A percentile compares a stretch with the other conserved stretches of the same genome.
Evolutionary conservation across 352 stramenopile genomes (phyloP).

Genomic region (Globisporangium apiculatum): DNA sequence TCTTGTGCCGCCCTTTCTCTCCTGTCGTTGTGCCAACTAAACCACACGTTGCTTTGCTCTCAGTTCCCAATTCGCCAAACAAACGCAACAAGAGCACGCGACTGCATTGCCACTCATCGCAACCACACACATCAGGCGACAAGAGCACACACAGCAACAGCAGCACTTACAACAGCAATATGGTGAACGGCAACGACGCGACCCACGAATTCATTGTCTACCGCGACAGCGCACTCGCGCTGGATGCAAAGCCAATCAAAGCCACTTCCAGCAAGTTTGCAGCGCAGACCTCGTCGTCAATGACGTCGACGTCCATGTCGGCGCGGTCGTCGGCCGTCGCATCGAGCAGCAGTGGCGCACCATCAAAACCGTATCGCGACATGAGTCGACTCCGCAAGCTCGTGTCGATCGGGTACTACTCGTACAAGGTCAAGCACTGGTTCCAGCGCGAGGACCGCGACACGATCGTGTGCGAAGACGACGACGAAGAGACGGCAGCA

Average conservation of each 20-base stretch:
- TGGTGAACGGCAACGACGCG: background rate
- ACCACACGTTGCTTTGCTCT: no score
- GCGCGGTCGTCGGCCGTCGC: constrained; percentile 1
- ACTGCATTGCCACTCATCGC: no score
- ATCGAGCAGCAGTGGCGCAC: background rate
- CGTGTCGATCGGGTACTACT: constrained; percentile 52
- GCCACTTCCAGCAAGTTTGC: no score
- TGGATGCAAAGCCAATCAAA: no score
- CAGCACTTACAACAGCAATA: background rate
- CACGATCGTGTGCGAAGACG: constrained; percentile 50
- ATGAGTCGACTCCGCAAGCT: constrained; percentile 42
- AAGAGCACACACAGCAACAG: no score
- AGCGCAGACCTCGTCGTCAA: background rate
- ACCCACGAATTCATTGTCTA: background rate
- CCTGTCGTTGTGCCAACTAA: no score
- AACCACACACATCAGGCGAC: background rate
- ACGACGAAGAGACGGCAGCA: constrained; percentile 28
- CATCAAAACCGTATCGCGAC: constrained; percentile 17
- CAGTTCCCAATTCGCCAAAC: no score
- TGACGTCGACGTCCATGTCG: background rate
- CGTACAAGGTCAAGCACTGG: constrained; percentile 39
- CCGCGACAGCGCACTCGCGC: background rate
- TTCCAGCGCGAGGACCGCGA: constrained; percentile 51
- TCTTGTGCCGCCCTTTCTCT: no score
- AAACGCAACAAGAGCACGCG: no score